Evolutionary conservation across 805 yeast species (phyloP).

Genomic region (Candida awuae): DNA sequence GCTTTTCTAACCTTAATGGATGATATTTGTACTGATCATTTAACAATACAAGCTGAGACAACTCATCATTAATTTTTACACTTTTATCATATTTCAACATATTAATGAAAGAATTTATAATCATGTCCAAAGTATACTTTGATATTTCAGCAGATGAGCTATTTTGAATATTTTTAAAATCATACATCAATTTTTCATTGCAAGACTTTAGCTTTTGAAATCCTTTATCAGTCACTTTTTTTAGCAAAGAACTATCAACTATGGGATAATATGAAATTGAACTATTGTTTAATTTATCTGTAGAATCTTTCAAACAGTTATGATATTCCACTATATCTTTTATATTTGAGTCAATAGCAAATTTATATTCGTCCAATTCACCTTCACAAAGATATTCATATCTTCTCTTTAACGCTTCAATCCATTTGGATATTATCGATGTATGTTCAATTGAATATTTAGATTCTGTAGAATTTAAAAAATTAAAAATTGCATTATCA

Average conservation of each 20-base stretch:
- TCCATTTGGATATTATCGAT: constrained; percentile 4
- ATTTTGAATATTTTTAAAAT: neutral
- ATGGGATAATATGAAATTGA: constrained; percentile 39
- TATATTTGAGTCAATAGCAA: neutral
- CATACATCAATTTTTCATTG: neutral
- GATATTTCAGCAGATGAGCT: constrained; percentile 5
- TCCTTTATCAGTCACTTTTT: constrained; percentile 41
- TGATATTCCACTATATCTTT: neutral
- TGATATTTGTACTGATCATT: constrained; percentile 7
- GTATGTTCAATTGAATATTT: neutral
- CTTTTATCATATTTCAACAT: constrained; percentile 6
- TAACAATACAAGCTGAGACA: neutral
- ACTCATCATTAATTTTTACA: neutral
- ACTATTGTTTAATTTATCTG: neutral
- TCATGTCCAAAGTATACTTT: constrained; percentile 6
- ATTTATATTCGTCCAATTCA: neutral
- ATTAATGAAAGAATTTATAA: constrained; percentile 8
- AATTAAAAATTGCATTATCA: constrained; percentile 10
- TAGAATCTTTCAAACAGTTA: neutral
- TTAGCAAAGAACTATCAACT: constrained; percentile 40
- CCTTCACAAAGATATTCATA: neutral
- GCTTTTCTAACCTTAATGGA: constrained; percentile 11
- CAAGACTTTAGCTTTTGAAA: constrained; percentile 11
- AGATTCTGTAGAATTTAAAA: neutral
- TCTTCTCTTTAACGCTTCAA: constrained; percentile 5